These are phyloP conservation scores for Diaporthe citri DNA, from an alignment of 2,329 filamentous ascomycete species.

Conservation along the genomic window DNA sequence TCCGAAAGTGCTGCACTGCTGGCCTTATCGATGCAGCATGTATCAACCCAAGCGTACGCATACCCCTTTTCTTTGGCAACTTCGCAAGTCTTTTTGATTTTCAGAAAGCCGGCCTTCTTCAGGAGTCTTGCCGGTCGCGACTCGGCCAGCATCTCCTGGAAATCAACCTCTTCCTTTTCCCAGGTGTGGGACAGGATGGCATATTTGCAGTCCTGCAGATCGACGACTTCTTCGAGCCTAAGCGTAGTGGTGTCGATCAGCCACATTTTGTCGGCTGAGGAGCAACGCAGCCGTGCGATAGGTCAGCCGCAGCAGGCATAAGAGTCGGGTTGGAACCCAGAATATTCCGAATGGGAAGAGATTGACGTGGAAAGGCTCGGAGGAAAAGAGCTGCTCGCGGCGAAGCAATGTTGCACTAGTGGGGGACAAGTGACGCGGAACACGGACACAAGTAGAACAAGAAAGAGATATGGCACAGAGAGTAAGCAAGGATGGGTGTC, in stretches of 20 bases:
- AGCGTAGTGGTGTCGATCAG: slow-evolving; percentile 20
- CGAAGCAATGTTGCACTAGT: background rate
- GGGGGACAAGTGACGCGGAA: background rate
- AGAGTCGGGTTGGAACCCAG: background rate
- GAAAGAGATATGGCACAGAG: background rate
- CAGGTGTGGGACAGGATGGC: slow-evolving; percentile 34
- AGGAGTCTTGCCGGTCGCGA: slow-evolving; percentile 5
- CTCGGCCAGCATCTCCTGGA: slow-evolving; percentile 29
- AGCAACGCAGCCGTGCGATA: background rate
- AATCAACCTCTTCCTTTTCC: slow-evolving; percentile 23
- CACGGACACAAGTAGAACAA: background rate
- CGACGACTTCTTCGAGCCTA: slow-evolving; percentile 21
- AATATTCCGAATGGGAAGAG: background rate
- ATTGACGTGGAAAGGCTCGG: background rate
- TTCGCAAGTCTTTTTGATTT: slow-evolving; percentile 32
- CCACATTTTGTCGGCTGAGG: slow-evolving; percentile 12
- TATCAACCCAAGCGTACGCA: slow-evolving; percentile 35
- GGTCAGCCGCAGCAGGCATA: background rate
- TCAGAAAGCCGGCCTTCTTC: slow-evolving; percentile 14
- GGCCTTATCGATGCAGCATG: slow-evolving; percentile 38
- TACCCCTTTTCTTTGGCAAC: slow-evolving; percentile 28
- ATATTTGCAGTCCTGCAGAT: slow-evolving; percentile 29
- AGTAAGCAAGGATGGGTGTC: slow-evolving; percentile 6
- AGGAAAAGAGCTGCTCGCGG: background rate
- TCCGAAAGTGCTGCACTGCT: slow-evolving; percentile 40